phyloP scores from a whole-genome alignment of 2,329 filamentous ascomycete species.

The Paracorniculantispora psalliotae region DNA sequence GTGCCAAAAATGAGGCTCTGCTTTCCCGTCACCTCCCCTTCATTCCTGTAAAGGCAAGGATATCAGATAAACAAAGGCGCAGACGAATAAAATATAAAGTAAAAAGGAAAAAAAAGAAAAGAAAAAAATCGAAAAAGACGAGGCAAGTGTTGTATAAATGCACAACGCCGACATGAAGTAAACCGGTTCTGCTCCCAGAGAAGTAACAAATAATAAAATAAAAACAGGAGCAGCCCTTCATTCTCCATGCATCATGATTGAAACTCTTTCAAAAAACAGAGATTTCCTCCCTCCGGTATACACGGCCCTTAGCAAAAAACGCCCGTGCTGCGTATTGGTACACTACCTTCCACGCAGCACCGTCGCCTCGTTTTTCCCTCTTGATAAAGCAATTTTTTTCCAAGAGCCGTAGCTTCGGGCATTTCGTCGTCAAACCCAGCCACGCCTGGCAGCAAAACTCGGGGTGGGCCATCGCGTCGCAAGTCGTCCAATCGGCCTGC shows the following conservation, averaged over 20 bases:
- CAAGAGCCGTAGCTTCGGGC: neutral
- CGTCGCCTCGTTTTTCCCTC: neutral
- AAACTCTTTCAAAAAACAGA: neutral
- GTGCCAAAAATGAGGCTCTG: neutral
- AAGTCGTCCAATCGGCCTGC: neutral
- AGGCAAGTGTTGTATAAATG: conserved; percentile 6
- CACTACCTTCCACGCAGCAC: conserved; percentile 12
- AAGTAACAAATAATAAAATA: conserved; percentile 14
- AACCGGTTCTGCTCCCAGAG: conserved; percentile 3
- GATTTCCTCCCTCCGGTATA: neutral
- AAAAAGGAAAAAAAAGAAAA: neutral
- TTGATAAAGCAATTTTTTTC: conserved; percentile 3
- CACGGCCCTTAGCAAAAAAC: too few species aligned
- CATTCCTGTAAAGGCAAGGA: neutral
- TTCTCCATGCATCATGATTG: conserved; percentile 4
- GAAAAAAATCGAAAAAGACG: neutral
- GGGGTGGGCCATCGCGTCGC: neutral
- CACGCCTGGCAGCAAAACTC: neutral
- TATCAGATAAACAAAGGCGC: neutral
- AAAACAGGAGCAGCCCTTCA: conserved; percentile 7
- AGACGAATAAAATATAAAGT: conserved; percentile 8
- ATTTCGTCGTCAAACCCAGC: neutral
- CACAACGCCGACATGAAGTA: conserved; percentile 10
- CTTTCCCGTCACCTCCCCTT: neutral
- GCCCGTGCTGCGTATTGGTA: conserved; percentile 6